Base-by-base conservation (phyloP, 2,329 filamentous ascomycete genomes). In the Apiospora hydei region DNA sequence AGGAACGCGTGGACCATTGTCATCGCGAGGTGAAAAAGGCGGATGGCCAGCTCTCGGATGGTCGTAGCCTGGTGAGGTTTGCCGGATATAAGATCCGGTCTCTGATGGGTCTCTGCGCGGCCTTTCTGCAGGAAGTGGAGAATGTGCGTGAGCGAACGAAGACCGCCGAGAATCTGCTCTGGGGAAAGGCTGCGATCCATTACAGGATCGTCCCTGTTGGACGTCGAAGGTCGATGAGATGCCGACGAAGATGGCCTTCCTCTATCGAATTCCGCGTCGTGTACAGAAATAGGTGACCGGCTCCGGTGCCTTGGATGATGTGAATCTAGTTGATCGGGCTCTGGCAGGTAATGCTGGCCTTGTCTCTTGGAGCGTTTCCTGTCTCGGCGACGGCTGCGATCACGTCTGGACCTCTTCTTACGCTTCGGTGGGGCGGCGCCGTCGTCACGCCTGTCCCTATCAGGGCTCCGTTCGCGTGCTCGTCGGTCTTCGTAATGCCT, bases 381-480 rank as follows among this genome's bases (percentile, higher is more conserved):
- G 26, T 77, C 79, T 43, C 78, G 78, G 41, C 80, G 78, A 51
- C 78, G 78, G 61, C 78, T 76, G 71, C 77, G 78, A 16, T 80
- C 78, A 67, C 79, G 80, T 80, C 83, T 83, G 75, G 85, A 84
- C 83, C 78, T 83, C 76, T 87, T 87, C 51, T 51, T 71, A 44
- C 80, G 69, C 81, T 82, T 44, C 80, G 80, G 6, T 77, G 76
- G 3, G 79, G 80, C 30, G 81, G 77, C 1, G 71, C 73, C 78
- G 77, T 73, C 76, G 72, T 80, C 78, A 71, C 82, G 81, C 77
- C 82, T 81, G 73, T 80, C 81, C 73, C 79, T 81, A 71, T 84
- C 82, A 73, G 78, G 80, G 67, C 84, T 83, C 77, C 79, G 79
- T 72, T 78, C 81, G 72, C 79, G 84, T 80, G 74, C 82, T 80